Conservation (phyloP, 2,329 filamentous ascomycete genomes). For the Cladosporium sp. region DNA sequence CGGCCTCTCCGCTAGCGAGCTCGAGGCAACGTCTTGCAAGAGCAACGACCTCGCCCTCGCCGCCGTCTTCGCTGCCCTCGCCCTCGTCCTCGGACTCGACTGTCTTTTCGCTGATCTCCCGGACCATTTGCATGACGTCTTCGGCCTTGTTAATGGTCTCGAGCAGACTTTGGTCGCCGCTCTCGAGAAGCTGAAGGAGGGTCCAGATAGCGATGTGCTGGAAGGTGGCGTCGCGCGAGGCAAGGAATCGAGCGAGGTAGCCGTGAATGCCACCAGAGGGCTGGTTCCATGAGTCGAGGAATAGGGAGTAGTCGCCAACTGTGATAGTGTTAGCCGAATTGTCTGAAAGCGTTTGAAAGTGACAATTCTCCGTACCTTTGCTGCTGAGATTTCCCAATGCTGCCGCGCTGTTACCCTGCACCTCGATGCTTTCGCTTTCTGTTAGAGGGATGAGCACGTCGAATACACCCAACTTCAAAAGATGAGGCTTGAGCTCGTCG, state of each 20-base stretch:
- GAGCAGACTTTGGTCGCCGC: constrained; percentile 86
- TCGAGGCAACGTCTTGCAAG: constrained; percentile 89
- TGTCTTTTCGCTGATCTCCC: constrained; percentile 83
- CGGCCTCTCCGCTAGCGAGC: constrained; percentile 25
- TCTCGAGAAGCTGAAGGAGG: constrained; percentile 89
- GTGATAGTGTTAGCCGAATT: constrained; percentile 29
- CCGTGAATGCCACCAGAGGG: constrained; percentile 94
- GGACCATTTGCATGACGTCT: constrained; percentile 89
- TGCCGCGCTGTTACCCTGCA: constrained; percentile 96
- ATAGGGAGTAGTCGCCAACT: constrained; percentile 97
- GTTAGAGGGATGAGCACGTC: constrained; percentile 95
- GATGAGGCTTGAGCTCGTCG: constrained; percentile 89
- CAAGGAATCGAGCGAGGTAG: constrained; percentile 88
- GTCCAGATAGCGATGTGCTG: constrained; percentile 99
- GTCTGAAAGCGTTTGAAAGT: constrained; percentile 26
- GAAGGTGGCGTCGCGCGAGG: constrained; percentile 93
- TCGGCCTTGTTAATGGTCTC: constrained; percentile 85
- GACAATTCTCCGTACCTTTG: constrained; percentile 70
- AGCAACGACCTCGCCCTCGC: constrained; percentile 88
- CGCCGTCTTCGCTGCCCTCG: constrained; percentile 77
- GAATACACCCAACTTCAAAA: constrained; percentile 90
- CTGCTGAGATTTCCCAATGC: constrained; percentile 94
- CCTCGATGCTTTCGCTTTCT: constrained; percentile 92
- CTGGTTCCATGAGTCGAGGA: constrained; percentile 89
- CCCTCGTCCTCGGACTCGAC: constrained; percentile 83